Base-by-base conservation (phyloP, 305 asterid genomes). In the Plantago lanceolata region DNA sequence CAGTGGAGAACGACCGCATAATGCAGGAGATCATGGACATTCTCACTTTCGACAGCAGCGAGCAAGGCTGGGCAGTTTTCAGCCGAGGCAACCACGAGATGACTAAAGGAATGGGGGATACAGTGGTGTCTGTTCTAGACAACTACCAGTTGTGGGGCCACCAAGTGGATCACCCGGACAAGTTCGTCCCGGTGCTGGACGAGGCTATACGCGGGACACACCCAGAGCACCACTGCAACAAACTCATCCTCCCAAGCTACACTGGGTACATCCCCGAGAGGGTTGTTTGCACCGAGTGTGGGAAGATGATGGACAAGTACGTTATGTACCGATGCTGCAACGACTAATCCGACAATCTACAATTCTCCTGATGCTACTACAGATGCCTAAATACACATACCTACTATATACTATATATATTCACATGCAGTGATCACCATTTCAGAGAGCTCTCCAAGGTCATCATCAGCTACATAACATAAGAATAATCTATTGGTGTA, bases 261-360 rank as follows among this genome's bases (percentile, higher is more conserved):
- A 55, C 82, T 0, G 94, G 89, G 0, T 72, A 84, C 56, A 77
- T 87, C 2, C 96, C 96, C 1, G 94, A 85, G 69, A 69, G 18
- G 44, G 90, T 93, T 57, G 81, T 69, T 21, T 93, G 97, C 72
- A 82, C 92, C 2, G 97, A 93, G 67, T 93, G 97, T 48, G 75
- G 86, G 40, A 86, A 82, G 64, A 61, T 60, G 0, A 93, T 93
- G 99, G 97, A 86, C 69, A 90, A 84, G 78, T 88, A 67, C 64
- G 80, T 87, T 59, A 84, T 90, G 95, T 93, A 89, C 75, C 78
- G 92, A 31, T 87, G 99, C 85, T 93, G 98, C 90, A 65, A 69
- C 29, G 91, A 84, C 8, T 81, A 50, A 71, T 67, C 21, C 20
- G 59, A 2, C n/a, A 20, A 7, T 28, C 24, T 49, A 2, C n/a